Evolutionary conservation across 768 basidiomycete genomes (phyloP).

Genomic region (Xerocomellus chrysenteron): DNA sequence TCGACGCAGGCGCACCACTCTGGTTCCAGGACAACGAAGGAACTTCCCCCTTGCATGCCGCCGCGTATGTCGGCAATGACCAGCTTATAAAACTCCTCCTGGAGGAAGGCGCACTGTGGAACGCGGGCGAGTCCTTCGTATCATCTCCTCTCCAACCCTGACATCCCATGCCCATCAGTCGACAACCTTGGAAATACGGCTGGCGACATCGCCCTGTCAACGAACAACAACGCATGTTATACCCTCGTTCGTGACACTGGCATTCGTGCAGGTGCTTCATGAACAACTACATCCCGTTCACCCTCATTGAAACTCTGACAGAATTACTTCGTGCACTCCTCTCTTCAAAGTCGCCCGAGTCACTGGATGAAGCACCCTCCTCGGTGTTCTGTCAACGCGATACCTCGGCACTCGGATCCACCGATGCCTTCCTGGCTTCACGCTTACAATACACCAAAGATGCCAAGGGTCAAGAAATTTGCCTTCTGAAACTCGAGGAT

Average conservation of each 20-base stretch:
- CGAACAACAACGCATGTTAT: slow-evolving; percentile 77
- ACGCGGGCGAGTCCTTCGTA: slow-evolving; percentile 57
- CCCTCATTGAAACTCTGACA: slow-evolving; percentile 27
- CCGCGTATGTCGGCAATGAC: slow-evolving; percentile 67
- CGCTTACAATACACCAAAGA: slow-evolving; percentile 68
- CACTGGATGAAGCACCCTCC: slow-evolving; percentile 23
- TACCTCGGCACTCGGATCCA: slow-evolving; percentile 57
- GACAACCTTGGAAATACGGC: slow-evolving; percentile 82
- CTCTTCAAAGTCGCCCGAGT: slow-evolving; percentile 39
- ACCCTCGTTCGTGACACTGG: slow-evolving; percentile 86
- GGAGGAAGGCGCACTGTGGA: slow-evolving; percentile 88
- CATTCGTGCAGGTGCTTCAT: slow-evolving; percentile 73
- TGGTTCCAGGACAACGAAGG: slow-evolving; percentile 92
- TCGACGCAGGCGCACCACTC: slow-evolving; percentile 70
- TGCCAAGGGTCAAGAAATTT: slow-evolving; percentile 77
- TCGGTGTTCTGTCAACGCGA: slow-evolving; percentile 52
- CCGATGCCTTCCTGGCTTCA: slow-evolving; percentile 68
- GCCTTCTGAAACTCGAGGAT: slow-evolving; percentile 59
- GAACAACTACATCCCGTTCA: slow-evolving; percentile 2
- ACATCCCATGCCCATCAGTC: slow-evolving; percentile 41
- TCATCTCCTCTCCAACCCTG: not conserved
- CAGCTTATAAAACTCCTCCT: slow-evolving; percentile 68
- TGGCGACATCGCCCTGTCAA: slow-evolving; percentile 85
- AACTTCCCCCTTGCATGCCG: slow-evolving; percentile 83
- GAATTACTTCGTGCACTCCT: slow-evolving; percentile 73